Evolutionary conservation across 2,329 filamentous ascomycete genomes (phyloP).

Genomic region (Metarhizium rileyi): DNA sequence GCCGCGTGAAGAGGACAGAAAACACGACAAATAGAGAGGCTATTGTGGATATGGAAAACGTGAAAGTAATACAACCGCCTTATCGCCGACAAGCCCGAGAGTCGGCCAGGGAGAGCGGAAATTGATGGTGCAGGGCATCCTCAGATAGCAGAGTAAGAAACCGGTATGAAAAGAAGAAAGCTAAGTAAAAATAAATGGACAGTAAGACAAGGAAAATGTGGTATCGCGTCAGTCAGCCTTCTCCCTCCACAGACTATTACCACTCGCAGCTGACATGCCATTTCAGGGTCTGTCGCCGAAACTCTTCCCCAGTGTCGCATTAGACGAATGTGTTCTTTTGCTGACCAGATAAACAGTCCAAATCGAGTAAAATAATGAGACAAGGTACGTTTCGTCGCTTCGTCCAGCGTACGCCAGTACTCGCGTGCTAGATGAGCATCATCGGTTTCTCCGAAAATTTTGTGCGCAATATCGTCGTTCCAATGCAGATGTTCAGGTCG

Average conservation of each 20-base stretch:
- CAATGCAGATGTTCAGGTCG: constrained; percentile 18
- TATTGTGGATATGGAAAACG: constrained; percentile 21
- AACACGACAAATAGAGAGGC: constrained; percentile 14
- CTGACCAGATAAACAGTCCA: constrained; percentile 5
- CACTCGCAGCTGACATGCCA: constrained; percentile 14
- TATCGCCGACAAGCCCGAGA: constrained; percentile 19
- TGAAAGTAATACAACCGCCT: constrained; percentile 27
- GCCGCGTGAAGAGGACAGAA: constrained; percentile 10
- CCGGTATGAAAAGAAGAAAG: constrained; percentile 10
- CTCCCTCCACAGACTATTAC: constrained; percentile 15
- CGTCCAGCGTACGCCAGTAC: constrained; percentile 28
- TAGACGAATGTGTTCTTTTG: not conserved
- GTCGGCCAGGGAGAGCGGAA: constrained; percentile 20
- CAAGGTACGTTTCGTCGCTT: constrained; percentile 28
- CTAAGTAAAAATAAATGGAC: constrained; percentile 8
- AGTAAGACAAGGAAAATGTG: constrained; percentile 18
- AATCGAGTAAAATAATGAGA: constrained; percentile 19
- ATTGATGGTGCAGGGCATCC: constrained; percentile 24
- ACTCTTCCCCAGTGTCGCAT: not conserved
- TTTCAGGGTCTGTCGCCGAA: constrained; percentile 13
- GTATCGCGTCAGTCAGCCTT: constrained; percentile 25
- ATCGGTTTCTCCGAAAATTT: constrained; percentile 18
- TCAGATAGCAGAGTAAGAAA: constrained; percentile 14
- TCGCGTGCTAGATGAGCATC: constrained; percentile 23
- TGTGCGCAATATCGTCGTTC: constrained; percentile 21